phyloP scores from a whole-genome alignment of 1,284 basidiomycete species.

The Heterobasidion parviporum region DNA sequence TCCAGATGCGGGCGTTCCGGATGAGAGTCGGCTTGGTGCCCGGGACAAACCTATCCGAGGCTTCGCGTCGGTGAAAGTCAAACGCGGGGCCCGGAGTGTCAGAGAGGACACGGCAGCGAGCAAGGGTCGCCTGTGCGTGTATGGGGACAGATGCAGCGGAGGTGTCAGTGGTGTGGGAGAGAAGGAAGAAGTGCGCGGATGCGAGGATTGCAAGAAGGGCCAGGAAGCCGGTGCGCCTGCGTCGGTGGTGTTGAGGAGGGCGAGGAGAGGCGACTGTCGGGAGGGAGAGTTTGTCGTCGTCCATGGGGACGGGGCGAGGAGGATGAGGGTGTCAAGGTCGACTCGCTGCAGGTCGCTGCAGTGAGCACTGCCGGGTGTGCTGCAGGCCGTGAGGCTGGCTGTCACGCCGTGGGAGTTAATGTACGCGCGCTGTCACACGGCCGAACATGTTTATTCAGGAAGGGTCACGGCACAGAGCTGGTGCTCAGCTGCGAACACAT shows the following conservation, averaged over 20 bases:
- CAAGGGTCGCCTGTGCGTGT: slow-evolving; percentile 19
- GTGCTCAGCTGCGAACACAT: too few relatives aligned
- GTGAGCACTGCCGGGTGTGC: too few relatives aligned
- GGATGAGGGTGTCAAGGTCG: background rate
- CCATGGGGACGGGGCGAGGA: background rate
- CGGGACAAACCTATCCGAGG: slow-evolving; percentile 61
- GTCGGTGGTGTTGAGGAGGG: background rate
- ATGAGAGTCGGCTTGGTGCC: slow-evolving; percentile 55
- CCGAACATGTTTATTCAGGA: too few relatives aligned
- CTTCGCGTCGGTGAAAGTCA: slow-evolving; percentile 38
- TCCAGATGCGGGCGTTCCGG: slow-evolving; percentile 60
- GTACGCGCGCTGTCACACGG: too few relatives aligned
- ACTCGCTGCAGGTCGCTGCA: background rate
- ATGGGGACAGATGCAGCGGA: slow-evolving; percentile 13
- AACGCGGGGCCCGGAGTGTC: slow-evolving; percentile 32
- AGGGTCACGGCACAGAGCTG: too few relatives aligned
- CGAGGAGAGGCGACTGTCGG: background rate
- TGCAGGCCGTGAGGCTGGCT: too few relatives aligned
- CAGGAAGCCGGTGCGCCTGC: slow-evolving; percentile 2
- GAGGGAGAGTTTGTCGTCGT: background rate
- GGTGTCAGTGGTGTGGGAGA: background rate
- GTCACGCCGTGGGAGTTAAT: too few relatives aligned
- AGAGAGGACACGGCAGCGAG: slow-evolving; percentile 31
- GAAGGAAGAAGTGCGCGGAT: slow-evolving; percentile 7
- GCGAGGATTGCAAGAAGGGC: slow-evolving; percentile 2